Percentiles rank a stretch among this genome's conserved stretches.
Conservation (phyloP, 345 rosid genomes). For the Salix caprea region DNA sequence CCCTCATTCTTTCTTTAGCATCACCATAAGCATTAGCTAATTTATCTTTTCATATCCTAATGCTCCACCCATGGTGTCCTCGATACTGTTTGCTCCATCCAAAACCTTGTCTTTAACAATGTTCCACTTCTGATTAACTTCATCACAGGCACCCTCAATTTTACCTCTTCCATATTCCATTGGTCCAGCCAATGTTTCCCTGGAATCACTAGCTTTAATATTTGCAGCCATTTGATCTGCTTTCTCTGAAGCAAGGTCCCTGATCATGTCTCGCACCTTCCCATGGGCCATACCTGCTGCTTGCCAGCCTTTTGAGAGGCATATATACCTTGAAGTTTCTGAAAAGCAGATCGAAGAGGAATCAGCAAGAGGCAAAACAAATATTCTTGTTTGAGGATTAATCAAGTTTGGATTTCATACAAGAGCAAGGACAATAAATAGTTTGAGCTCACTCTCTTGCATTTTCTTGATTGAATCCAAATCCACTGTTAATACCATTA, state of each 20-base stretch:
- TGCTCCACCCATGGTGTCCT: conserved; percentile 6
- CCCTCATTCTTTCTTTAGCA: conserved; percentile 3
- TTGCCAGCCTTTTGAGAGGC: conserved; percentile 30
- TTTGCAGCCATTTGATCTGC: neutral
- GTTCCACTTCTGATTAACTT: neutral
- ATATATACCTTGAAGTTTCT: conserved; percentile 20
- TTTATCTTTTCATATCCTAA: conserved; percentile 24
- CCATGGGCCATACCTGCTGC: conserved; percentile 22
- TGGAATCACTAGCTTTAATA: conserved; percentile 13
- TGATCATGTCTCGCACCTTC: conserved; percentile 11
- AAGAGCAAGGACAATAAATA: too few relatives aligned
- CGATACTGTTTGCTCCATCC: conserved; percentile 1
- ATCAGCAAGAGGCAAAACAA: neutral
- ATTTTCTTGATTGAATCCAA: conserved; percentile 10
- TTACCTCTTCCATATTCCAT: conserved; percentile 26
- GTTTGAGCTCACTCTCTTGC: conserved; percentile 6
- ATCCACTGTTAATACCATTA: conserved; percentile 12
- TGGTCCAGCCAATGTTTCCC: conserved; percentile 24
- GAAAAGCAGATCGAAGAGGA: neutral
- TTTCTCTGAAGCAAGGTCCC: conserved; percentile 18
- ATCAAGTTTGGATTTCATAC: too few relatives aligned
- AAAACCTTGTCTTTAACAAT: neutral
- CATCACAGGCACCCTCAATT: neutral
- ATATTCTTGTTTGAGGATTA: neutral
- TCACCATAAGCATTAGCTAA: neutral